A percentile compares a stretch with the other conserved stretches of the same genome.
Conservation (phyloP, 805 yeast genomes). For the Isabelozyma gotoi region DNA sequence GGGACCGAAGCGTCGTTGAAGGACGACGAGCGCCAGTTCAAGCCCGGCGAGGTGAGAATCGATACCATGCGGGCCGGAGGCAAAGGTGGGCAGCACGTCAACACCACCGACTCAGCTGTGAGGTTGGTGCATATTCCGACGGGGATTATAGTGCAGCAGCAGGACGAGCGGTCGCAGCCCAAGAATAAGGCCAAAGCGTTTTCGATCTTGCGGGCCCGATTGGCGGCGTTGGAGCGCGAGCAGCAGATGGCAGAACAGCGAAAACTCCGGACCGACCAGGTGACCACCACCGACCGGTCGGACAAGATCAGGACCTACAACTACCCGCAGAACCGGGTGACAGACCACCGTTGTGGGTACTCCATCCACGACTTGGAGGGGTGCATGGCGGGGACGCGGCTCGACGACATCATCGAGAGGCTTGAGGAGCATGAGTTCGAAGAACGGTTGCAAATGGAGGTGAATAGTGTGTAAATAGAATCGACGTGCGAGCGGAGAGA, state of each 20-base stretch:
- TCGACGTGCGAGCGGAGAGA: neutral
- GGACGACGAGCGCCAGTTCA: slow-evolving; percentile 66
- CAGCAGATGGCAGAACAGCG: slow-evolving; percentile 66
- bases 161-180: slow-evolving; percentile 94
- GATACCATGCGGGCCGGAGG: slow-evolving; percentile 99
- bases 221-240: slow-evolving; percentile 77
- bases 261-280: slow-evolving; percentile 74
- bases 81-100: slow-evolving; percentile 97
- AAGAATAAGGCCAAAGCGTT: slow-evolving; percentile 92
- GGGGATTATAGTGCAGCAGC: slow-evolving; percentile 85
- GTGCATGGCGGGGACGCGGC: slow-evolving; percentile 36
- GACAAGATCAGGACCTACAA: slow-evolving; percentile 95
- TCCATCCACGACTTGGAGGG: slow-evolving; percentile 69
- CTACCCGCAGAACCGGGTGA: slow-evolving; percentile 86
- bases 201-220: slow-evolving; percentile 72
- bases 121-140: slow-evolving; percentile 89
- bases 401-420: slow-evolving; percentile 35
- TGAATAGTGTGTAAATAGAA: too few species aligned
- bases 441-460: slow-evolving; percentile 23
- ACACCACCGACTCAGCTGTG: slow-evolving; percentile 96
- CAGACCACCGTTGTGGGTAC: slow-evolving; percentile 89
- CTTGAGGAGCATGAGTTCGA: slow-evolving; percentile 40
- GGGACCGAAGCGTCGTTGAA: slow-evolving; percentile 47
- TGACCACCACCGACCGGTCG: slow-evolving; percentile 82
- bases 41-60: slow-evolving; percentile 83